Percentiles rank a stretch among this genome's conserved stretches.
phyloP scores from a whole-genome alignment of 2,329 filamentous ascomycete species.

The Epichloe elymi region DNA sequence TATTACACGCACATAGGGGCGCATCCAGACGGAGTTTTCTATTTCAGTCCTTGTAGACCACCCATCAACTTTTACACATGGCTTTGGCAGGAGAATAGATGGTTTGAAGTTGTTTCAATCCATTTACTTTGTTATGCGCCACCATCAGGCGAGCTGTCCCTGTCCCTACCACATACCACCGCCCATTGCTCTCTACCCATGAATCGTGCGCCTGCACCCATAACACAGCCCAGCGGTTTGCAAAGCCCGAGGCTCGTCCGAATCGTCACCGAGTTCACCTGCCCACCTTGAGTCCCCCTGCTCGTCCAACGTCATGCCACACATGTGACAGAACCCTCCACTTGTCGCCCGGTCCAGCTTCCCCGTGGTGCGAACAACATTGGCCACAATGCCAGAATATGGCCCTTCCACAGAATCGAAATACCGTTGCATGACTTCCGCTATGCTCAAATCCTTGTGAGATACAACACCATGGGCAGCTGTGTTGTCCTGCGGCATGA shows the following conservation, averaged over 20 bases:
- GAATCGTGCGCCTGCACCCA: conserved; percentile 56
- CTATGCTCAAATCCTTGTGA: conserved; percentile 72
- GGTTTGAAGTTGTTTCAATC: not conserved
- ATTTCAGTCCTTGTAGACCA: not conserved
- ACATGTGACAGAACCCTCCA: conserved; percentile 47
- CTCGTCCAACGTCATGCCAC: conserved; percentile 52
- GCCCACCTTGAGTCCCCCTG: conserved; percentile 48
- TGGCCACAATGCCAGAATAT: conserved; percentile 85
- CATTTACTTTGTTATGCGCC: not conserved
- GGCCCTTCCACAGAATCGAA: conserved; percentile 69
- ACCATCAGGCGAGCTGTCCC: not conserved
- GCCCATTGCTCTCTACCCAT: conserved; percentile 24
- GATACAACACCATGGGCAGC: conserved; percentile 34
- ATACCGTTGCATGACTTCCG: conserved; percentile 80
- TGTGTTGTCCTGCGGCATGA: conserved; percentile 28
- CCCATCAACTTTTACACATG: not conserved
- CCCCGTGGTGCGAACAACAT: conserved; percentile 83
- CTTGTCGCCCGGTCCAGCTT: conserved; percentile 50
- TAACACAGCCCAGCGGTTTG: conserved; percentile 45
- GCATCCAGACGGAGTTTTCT: conserved; percentile 8
- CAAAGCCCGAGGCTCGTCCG: conserved; percentile 9
- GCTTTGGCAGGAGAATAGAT: not conserved
- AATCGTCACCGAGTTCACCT: conserved; percentile 42
- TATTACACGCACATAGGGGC: not conserved
- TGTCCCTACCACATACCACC: not conserved